Evolutionary conservation across 2,329 filamentous ascomycete species (phyloP).

Genomic region (Monosporascus sp.): DNA sequence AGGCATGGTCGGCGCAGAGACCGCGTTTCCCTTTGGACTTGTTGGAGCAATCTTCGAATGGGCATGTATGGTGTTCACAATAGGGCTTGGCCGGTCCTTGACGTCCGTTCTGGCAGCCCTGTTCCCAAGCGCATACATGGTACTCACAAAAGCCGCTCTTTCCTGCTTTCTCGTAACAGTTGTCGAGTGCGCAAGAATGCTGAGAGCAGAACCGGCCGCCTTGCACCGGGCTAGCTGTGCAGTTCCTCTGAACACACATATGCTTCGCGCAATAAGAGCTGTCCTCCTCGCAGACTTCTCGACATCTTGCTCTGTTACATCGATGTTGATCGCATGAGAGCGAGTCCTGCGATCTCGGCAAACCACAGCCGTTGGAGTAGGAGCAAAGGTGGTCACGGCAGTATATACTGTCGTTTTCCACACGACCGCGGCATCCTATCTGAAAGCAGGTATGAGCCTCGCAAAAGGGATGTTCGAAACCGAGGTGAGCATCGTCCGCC

Average conservation of each 20-base stretch:
- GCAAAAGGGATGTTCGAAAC: slow-evolving; percentile 10
- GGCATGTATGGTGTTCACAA: slow-evolving; percentile 12
- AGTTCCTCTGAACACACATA: slow-evolving; percentile 5
- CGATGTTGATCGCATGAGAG: slow-evolving; percentile 6
- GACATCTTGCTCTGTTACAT: slow-evolving; percentile 5
- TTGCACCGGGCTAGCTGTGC: slow-evolving; percentile 5
- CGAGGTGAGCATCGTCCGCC: slow-evolving; percentile 1
- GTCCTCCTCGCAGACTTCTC: slow-evolving; percentile 2
- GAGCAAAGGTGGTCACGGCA: slow-evolving; percentile 11
- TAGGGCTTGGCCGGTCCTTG: slow-evolving; percentile 7
- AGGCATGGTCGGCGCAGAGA: slow-evolving; percentile 10
- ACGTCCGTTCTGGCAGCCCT: slow-evolving; percentile 7
- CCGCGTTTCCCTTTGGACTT: slow-evolving; percentile 8
- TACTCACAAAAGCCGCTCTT: slow-evolving; percentile 10
- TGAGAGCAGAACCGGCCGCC: slow-evolving; percentile 7
- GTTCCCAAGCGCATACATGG: slow-evolving; percentile 11
- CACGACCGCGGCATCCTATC: slow-evolving; percentile 4
- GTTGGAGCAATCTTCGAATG: slow-evolving; percentile 3
- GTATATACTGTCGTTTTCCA: slow-evolving; percentile 6
- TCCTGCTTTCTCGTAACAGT: slow-evolving; percentile 4
- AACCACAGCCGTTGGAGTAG: slow-evolving; percentile 7
- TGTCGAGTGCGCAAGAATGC: slow-evolving; percentile 5
- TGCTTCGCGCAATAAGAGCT: slow-evolving; percentile 9
- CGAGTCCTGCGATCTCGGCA: slow-evolving; percentile 2
- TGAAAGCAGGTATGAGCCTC: slow-evolving; percentile 9